Conservation (phyloP, 1,139 yeast genomes). For the Kurtzmaniella quercitrusa region DNA sequence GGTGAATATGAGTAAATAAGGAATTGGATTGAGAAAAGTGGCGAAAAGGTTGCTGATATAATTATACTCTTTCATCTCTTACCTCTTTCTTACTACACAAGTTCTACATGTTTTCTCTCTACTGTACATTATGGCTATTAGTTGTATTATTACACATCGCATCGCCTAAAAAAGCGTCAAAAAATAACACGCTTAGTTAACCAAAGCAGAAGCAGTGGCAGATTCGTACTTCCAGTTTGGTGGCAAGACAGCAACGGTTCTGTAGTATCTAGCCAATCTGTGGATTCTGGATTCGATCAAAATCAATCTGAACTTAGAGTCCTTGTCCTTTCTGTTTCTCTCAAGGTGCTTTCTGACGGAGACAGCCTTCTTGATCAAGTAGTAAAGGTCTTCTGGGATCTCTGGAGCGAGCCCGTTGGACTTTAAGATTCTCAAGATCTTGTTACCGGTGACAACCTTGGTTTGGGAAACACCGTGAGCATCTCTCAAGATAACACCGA, state of each 20-base stretch:
- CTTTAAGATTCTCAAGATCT: constrained; percentile 98
- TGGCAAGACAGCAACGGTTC: constrained; percentile 97
- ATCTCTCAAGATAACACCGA: constrained; percentile 99
- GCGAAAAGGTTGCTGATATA: too few species aligned
- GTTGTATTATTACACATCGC: constrained; percentile 1
- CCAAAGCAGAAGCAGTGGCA: constrained; percentile 99
- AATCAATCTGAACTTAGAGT: constrained; percentile 99
- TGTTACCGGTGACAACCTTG: constrained; percentile 98
- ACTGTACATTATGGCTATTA: constrained; percentile 2
- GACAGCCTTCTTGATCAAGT: constrained; percentile 99
- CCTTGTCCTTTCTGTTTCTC: constrained; percentile 99
- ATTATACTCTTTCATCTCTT: too few species aligned
- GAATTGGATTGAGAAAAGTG: too few species aligned
- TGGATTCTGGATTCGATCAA: constrained; percentile 99
- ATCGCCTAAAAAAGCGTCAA: constrained; percentile 1
- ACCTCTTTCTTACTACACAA: too few species aligned
- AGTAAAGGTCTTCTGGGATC: constrained; percentile 99
- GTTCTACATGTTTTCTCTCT: neutral
- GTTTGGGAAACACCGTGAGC: constrained; percentile 99
- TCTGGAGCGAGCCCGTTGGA: constrained; percentile 99
- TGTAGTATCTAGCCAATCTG: constrained; percentile 99
- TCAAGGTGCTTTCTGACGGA: constrained; percentile 99
- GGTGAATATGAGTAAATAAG: too few species aligned
- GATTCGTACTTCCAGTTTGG: constrained; percentile 99
- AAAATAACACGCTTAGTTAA: constrained; percentile 58